phyloP scores from a whole-genome alignment of 2,329 filamentous ascomycete genomes.

The Periconia sp. region DNA sequence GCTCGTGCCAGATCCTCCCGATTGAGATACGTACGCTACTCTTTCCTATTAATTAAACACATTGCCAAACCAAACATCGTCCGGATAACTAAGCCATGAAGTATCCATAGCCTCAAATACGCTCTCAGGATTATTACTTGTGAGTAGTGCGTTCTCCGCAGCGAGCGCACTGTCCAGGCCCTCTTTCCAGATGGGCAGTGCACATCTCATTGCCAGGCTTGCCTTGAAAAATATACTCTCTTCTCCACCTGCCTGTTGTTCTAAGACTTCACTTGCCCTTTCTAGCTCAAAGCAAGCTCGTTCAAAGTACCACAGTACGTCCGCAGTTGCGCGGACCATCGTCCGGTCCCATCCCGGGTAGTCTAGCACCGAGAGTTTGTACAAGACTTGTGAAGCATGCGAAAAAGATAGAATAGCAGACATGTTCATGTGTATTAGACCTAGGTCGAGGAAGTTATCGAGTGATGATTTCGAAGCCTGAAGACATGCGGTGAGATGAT shows the following conservation, averaged over 20 bases:
- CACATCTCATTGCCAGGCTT: slow-evolving; percentile 2
- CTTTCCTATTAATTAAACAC: slow-evolving; percentile 9
- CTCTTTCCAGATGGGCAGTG: slow-evolving; percentile 9
- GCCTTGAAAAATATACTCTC: slow-evolving; percentile 9
- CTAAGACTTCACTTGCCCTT: slow-evolving; percentile 1
- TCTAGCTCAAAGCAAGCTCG: slow-evolving; percentile 1
- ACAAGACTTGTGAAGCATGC: slow-evolving; percentile 11
- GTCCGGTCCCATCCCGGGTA: slow-evolving; percentile 17
- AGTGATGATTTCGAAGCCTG: slow-evolving; percentile 10
- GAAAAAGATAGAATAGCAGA: slow-evolving; percentile 11
- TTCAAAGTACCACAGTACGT: slow-evolving; percentile 16
- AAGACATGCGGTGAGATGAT: slow-evolving; percentile 16
- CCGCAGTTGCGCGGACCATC: slow-evolving; percentile 10
- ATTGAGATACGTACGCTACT: neutral
- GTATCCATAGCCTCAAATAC: slow-evolving; percentile 7
- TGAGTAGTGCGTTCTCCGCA: neutral
- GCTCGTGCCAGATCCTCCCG: too few relatives aligned
- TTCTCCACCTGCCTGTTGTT: neutral
- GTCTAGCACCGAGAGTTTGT: slow-evolving; percentile 13
- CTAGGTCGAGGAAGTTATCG: slow-evolving; percentile 4
- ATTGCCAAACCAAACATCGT: slow-evolving; percentile 18
- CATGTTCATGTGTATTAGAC: slow-evolving; percentile 6
- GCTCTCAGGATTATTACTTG: neutral
- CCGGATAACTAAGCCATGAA: slow-evolving; percentile 9
- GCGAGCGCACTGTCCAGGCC: slow-evolving; percentile 8